Conservation (phyloP, 768 basidiomycete genomes). For the Imleria badia region DNA sequence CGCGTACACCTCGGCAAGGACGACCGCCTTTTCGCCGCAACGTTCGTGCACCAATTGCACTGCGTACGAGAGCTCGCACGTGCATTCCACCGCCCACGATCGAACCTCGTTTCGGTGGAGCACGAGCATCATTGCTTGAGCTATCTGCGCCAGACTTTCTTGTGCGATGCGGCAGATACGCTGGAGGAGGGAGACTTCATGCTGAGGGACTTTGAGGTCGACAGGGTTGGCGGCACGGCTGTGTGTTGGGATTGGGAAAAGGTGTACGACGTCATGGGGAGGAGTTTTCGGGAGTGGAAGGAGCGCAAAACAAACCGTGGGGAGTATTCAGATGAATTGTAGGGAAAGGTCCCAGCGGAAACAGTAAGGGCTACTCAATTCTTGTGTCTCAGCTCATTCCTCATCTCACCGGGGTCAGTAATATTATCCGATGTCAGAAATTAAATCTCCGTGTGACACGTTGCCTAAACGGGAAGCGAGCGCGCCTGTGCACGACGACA, state of each 20-base stretch:
- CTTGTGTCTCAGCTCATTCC: too few relatives aligned
- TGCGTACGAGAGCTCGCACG: slow-evolving; percentile 8
- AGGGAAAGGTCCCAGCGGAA: too few relatives aligned
- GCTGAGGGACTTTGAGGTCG: slow-evolving; percentile 23
- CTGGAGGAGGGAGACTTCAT: slow-evolving; percentile 37
- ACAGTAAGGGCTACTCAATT: too few relatives aligned
- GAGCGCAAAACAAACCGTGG: background rate
- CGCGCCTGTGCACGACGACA: too few relatives aligned
- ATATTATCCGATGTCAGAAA: too few relatives aligned
- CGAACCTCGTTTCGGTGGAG: background rate
- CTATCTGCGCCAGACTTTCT: slow-evolving; percentile 36
- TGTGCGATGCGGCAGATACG: slow-evolving; percentile 35
- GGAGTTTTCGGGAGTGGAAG: slow-evolving; percentile 3
- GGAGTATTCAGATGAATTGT: too few relatives aligned
- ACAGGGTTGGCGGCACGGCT: slow-evolving; percentile 18
- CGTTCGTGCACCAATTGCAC: slow-evolving; percentile 10
- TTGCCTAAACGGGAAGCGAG: too few relatives aligned
- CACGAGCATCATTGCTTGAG: slow-evolving; percentile 39
- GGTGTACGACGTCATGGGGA: slow-evolving; percentile 12
- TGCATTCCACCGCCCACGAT: slow-evolving; percentile 7
- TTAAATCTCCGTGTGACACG: too few relatives aligned
- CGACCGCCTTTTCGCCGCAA: slow-evolving; percentile 6
- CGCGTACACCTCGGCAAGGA: slow-evolving; percentile 6
- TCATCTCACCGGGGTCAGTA: too few relatives aligned
- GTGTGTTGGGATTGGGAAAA: slow-evolving; percentile 27